Evolutionary conservation across 148 eudicot species (phyloP).

Genomic region (Chenopodium quinoa): DNA sequence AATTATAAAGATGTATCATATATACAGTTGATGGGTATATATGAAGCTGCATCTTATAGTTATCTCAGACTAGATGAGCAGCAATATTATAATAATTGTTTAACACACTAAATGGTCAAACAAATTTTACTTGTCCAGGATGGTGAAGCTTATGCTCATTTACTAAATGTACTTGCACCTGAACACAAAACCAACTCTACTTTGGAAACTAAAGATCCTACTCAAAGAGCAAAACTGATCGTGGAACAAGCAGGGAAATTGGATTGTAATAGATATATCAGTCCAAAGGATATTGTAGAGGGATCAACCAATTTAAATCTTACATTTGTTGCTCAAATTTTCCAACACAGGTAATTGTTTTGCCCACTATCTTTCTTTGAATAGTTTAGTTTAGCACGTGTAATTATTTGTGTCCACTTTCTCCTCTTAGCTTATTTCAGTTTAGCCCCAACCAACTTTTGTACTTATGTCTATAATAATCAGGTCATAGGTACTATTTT

Average conservation of each 20-base stretch:
- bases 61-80: background rate
- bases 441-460: background rate
- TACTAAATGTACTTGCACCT: conserved; percentile 83
- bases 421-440: background rate
- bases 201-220: conserved; percentile 64
- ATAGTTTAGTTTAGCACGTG: background rate
- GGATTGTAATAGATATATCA: conserved; percentile 67
- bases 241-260: conserved; percentile 76
- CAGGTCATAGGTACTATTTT: background rate
- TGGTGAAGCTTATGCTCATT: conserved; percentile 86
- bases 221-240: conserved; percentile 69
- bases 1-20: no score
- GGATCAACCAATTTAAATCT: conserved; percentile 82
- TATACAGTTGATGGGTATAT: no score
- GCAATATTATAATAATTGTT: background rate
- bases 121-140: conserved; percentile 43
- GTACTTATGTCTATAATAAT: background rate
- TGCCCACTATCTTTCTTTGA: background rate
- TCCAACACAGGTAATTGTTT: conserved; percentile 64
- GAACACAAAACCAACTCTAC: conserved; percentile 49
- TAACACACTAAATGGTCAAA: background rate
- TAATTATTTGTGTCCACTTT: background rate
- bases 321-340: conserved; percentile 84
- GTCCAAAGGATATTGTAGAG: conserved; percentile 74
- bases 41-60: no score